phyloP scores from a whole-genome alignment of 371 early-diverging fungal species.

The Phascolomyces articulosus region DNA sequence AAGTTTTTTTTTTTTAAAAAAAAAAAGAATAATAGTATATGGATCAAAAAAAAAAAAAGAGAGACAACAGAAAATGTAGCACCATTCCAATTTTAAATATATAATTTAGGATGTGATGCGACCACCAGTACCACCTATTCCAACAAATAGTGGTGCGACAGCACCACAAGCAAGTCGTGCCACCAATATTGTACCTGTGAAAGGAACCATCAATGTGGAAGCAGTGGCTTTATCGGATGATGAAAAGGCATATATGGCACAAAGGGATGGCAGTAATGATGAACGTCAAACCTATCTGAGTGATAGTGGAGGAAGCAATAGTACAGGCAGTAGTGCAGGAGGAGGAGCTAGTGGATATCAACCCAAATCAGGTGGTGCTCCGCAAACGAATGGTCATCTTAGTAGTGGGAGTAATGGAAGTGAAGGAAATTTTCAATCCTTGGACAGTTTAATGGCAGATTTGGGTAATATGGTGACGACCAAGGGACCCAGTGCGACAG shows the following conservation, averaged over 20 bases:
- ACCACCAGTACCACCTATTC: conserved; percentile 45
- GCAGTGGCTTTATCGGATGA: conserved; percentile 27
- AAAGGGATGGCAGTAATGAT: conserved; percentile 3
- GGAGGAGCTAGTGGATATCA: not conserved
- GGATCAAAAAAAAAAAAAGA: no score
- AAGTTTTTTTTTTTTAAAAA: conserved; percentile 1
- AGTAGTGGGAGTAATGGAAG: conserved; percentile 30
- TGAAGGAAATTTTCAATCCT: conserved; percentile 58
- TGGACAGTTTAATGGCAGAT: conserved; percentile 87
- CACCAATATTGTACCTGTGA: conserved; percentile 52
- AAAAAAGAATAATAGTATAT: not conserved
- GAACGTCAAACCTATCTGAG: conserved; percentile 5
- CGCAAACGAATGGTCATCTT: conserved; percentile 11
- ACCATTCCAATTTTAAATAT: conserved; percentile 5
- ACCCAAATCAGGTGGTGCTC: not conserved
- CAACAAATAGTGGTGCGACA: conserved; percentile 12
- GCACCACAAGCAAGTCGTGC: conserved; percentile 41
- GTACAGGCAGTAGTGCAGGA: conserved; percentile 1
- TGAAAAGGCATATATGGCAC: conserved; percentile 22
- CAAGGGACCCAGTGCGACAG: not conserved
- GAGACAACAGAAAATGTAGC: no score
- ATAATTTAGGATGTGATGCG: conserved; percentile 16
- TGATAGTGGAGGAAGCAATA: conserved; percentile 2
- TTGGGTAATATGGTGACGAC: conserved; percentile 70
- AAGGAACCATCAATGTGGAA: conserved; percentile 53